A percentile compares a stretch with the other conserved stretches of the same genome.
These are phyloP conservation scores for Aspergillus unguis DNA, from an alignment of 2,329 filamentous ascomycete genomes.

Conservation along the genomic window DNA sequence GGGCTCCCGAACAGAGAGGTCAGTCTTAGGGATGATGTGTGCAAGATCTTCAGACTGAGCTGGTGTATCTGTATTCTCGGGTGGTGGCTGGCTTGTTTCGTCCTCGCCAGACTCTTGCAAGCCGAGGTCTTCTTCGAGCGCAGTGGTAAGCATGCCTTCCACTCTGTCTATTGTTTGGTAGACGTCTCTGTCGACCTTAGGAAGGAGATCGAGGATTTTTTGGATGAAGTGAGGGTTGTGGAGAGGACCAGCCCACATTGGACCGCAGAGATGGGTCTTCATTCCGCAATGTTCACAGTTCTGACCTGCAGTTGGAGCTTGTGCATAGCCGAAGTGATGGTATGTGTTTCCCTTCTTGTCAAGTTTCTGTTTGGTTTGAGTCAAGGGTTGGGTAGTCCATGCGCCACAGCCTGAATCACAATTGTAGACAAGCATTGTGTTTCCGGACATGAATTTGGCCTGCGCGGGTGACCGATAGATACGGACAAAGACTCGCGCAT, in stretches of 20 bases:
- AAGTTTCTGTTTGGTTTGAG: conserved; percentile 62
- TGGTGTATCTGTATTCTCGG: conserved; percentile 13
- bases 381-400: conserved; percentile 78
- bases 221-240: conserved; percentile 82
- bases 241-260: conserved; percentile 90
- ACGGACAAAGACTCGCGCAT: conserved; percentile 82
- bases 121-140: conserved; percentile 67
- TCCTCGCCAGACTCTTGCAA: conserved; percentile 19
- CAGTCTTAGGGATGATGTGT: conserved; percentile 46
- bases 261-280: conserved; percentile 83
- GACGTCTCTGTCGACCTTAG: conserved; percentile 61
- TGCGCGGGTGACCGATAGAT: conserved; percentile 75
- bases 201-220: conserved; percentile 69
- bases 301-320: conserved; percentile 64
- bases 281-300: conserved; percentile 79
- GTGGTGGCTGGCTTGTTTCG: not conserved
- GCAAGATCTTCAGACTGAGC: conserved; percentile 19
- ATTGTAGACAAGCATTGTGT: conserved; percentile 88
- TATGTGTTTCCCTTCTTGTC: conserved; percentile 70
- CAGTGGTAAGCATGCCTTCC: conserved; percentile 86
- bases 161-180: conserved; percentile 81
- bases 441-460: conserved; percentile 86
- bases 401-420: conserved; percentile 90
- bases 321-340: conserved; percentile 74
- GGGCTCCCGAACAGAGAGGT: conserved; percentile 65